These are phyloP conservation scores for Penicillium subrubescens DNA, from an alignment of 495 filamentous ascomycete species.

Conservation along the genomic window DNA sequence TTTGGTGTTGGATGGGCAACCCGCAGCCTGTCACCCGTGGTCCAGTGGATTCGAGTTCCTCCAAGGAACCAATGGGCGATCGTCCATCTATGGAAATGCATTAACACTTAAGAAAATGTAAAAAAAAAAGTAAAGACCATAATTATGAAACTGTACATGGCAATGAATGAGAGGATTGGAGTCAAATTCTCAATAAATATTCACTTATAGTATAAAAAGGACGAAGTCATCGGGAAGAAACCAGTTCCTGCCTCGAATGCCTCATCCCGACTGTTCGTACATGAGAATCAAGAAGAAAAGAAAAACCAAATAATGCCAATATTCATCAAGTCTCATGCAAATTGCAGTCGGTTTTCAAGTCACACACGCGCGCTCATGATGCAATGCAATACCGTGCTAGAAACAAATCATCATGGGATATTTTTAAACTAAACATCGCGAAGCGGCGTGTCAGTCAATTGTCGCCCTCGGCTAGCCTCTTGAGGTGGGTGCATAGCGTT, in stretches of 20 bases:
- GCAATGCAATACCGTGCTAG: background rate
- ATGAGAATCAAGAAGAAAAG: background rate
- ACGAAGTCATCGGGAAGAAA: background rate
- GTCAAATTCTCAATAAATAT: background rate
- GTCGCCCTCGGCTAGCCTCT: slow-evolving; percentile 19
- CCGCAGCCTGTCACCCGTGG: background rate
- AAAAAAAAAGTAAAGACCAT: background rate
- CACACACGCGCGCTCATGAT: background rate
- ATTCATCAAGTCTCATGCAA: background rate
- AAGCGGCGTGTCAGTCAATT: slow-evolving; percentile 25
- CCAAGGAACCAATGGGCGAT: background rate
- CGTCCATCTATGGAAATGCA: background rate
- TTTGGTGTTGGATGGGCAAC: slow-evolving; percentile 25
- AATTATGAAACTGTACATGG: background rate
- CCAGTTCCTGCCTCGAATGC: background rate
- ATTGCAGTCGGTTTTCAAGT: background rate
- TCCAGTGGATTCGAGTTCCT: background rate
- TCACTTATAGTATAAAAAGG: background rate
- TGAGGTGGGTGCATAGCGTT: slow-evolving; percentile 13
- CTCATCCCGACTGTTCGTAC: background rate
- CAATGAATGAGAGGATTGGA: background rate
- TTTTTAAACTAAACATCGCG: slow-evolving; percentile 1
- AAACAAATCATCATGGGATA: background rate
- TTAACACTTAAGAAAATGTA: background rate
- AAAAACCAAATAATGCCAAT: background rate